A percentile compares a stretch with the other conserved stretches of the same genome.
Evolutionary conservation across 78 protist genomes (phyloP).

Genomic region (Dictyostelium intermedium): DNA sequence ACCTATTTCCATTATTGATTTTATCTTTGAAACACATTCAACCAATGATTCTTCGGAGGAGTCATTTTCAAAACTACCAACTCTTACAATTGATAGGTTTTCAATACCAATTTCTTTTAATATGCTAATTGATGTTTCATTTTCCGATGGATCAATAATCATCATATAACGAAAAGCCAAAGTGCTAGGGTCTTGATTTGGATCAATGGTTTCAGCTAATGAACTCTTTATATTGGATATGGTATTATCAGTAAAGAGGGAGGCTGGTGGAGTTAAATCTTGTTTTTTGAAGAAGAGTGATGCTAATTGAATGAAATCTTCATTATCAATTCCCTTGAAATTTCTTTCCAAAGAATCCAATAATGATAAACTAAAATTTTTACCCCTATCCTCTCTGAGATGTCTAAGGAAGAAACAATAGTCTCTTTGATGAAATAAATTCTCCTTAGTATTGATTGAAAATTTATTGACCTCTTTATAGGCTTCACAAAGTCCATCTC

Average conservation of each 20-base stretch:
- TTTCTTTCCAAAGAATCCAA: conserved; percentile 51
- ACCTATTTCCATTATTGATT: neutral
- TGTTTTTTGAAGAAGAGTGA: neutral
- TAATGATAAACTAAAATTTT: neutral
- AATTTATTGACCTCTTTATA: neutral
- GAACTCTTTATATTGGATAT: conserved; percentile 13
- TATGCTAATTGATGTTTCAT: conserved; percentile 9
- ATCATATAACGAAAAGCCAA: conserved; percentile 35
- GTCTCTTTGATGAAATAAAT: conserved; percentile 45
- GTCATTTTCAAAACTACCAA: conserved; percentile 32
- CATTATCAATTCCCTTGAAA: conserved; percentile 6
- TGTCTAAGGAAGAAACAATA: conserved; percentile 37
- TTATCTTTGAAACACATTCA: neutral
- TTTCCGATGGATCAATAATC: conserved; percentile 51
- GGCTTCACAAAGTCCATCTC: neutral
- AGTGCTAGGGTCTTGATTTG: conserved; percentile 3
- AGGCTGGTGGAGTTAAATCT: neutral
- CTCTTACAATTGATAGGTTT: neutral
- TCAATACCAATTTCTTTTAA: conserved; percentile 9
- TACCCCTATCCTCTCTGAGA: neutral
- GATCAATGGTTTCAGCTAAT: neutral
- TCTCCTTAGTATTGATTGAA: neutral
- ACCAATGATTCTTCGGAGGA: neutral
- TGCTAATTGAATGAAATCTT: neutral
- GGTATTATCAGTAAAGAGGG: conserved; percentile 8